These are phyloP conservation scores for Tephrocybe sp. DNA, from an alignment of 768 basidiomycete genomes.

Conservation along the genomic window DNA sequence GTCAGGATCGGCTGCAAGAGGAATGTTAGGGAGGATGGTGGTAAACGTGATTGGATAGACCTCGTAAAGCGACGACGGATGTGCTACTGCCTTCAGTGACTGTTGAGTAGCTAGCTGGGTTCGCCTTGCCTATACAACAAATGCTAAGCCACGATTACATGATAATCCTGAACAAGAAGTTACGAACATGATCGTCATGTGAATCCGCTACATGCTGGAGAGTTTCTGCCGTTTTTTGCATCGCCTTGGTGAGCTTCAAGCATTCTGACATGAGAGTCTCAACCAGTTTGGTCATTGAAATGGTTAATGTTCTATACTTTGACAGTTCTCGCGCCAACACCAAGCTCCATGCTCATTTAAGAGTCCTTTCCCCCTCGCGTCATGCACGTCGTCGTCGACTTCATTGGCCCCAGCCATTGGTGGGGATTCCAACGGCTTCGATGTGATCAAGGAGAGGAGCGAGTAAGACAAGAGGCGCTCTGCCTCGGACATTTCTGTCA, in stretches of 20 bases:
- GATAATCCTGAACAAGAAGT: not conserved
- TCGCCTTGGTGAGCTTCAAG: conserved; percentile 71
- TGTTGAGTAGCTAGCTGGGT: conserved; percentile 77
- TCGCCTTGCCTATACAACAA: conserved; percentile 54
- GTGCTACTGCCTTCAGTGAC: conserved; percentile 68
- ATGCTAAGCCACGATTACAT: not conserved
- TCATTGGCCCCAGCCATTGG: conserved; percentile 45
- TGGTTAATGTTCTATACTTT: conserved; percentile 37
- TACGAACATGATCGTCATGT: conserved; percentile 73
- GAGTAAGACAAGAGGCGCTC: conserved; percentile 74
- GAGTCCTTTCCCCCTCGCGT: conserved; percentile 47
- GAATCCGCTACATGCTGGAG: conserved; percentile 74
- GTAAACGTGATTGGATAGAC: conserved; percentile 29
- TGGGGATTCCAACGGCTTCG: conserved; percentile 54
- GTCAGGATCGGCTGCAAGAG: conserved; percentile 59
- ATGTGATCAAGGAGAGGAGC: conserved; percentile 70
- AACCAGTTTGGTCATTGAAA: not conserved
- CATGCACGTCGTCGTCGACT: conserved; percentile 43
- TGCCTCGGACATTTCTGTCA: conserved; percentile 74
- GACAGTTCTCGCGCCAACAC: conserved; percentile 83
- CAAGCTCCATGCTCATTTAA: conserved; percentile 75
- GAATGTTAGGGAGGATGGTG: not conserved
- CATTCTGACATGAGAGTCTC: conserved; percentile 46
- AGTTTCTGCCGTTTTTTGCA: conserved; percentile 73
- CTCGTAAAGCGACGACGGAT: conserved; percentile 71